phyloP scores from a whole-genome alignment of 2,329 filamentous ascomycete genomes.

The Trichoderma lentiforme region DNA sequence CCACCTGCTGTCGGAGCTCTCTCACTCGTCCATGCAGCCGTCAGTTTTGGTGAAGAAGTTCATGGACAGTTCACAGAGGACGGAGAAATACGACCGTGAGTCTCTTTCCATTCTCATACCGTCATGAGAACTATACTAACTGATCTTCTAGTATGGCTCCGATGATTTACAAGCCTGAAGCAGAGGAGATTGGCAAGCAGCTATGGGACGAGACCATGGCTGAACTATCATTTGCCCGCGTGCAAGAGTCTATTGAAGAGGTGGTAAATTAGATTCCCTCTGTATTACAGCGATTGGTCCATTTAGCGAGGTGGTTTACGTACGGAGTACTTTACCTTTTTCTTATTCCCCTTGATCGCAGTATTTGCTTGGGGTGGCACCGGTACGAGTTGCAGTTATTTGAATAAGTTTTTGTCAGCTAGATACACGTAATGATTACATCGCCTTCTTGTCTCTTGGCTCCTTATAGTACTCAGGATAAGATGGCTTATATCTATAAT shows the following conservation, averaged over 20 bases:
- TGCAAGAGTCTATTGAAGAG: neutral
- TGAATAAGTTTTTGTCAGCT: neutral
- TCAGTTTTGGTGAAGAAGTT: neutral
- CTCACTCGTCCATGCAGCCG: neutral
- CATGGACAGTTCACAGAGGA: neutral
- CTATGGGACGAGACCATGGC: slow-evolving; percentile 7
- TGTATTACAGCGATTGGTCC: neutral
- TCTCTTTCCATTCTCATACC: neutral
- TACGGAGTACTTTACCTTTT: neutral
- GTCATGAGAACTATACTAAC: neutral
- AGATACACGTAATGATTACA: neutral
- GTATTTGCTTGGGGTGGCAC: neutral
- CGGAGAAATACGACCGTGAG: slow-evolving; percentile 2
- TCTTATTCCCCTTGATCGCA: neutral
- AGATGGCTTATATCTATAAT: neutral
- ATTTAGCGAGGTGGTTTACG: neutral
- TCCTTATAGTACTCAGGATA: neutral
- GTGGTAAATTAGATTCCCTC: neutral
- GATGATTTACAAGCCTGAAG: neutral
- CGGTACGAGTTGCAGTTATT: neutral
- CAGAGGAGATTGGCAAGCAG: neutral
- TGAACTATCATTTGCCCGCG: neutral
- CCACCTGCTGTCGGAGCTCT: neutral
- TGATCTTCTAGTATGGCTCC: neutral
- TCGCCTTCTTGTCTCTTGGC: neutral